A percentile compares a stretch with the other conserved stretches of the same genome.
Evolutionary conservation across 2,329 filamentous ascomycete genomes (phyloP).

Genomic region (Aureobasidium sp.): DNA sequence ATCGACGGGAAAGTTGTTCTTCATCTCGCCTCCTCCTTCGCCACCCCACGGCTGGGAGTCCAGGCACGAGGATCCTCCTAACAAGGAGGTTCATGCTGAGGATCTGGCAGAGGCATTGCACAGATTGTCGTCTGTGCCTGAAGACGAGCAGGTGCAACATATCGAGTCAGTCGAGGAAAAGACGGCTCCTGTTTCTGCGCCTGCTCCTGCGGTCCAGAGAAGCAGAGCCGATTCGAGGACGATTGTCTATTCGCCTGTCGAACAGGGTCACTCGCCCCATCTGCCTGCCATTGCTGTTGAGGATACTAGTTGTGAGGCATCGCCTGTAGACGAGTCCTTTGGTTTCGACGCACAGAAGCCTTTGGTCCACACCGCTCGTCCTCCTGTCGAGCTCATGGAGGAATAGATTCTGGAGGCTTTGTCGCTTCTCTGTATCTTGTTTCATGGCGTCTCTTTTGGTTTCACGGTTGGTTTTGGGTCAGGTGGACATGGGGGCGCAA

Average conservation of each 20-base stretch:
- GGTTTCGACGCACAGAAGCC: slow-evolving; percentile 38
- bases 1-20: slow-evolving; percentile 56
- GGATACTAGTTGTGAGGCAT: slow-evolving; percentile 47
- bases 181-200: neutral
- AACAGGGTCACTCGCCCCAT: slow-evolving; percentile 53
- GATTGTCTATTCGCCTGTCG: slow-evolving; percentile 56
- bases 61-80: slow-evolving; percentile 56
- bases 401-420: slow-evolving; percentile 12
- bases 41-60: slow-evolving; percentile 61
- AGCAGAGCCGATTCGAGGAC: slow-evolving; percentile 48
- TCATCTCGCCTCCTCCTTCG: slow-evolving; percentile 57
- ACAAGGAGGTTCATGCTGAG: slow-evolving; percentile 58
- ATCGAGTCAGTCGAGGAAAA: neutral
- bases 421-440: neutral
- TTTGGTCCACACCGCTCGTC: slow-evolving; percentile 47
- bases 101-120: slow-evolving; percentile 53
- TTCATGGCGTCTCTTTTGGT: neutral
- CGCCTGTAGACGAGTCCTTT: slow-evolving; percentile 38
- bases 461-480: neutral
- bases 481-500: neutral
- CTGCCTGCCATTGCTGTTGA: slow-evolving; percentile 59
- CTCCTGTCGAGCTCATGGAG: slow-evolving; percentile 52
- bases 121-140: slow-evolving; percentile 32
- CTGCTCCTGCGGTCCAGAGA: slow-evolving; percentile 12
- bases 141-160: neutral